phyloP scores from a whole-genome alignment of 805 yeast genomes.

The Candida stauntonica region DNA sequence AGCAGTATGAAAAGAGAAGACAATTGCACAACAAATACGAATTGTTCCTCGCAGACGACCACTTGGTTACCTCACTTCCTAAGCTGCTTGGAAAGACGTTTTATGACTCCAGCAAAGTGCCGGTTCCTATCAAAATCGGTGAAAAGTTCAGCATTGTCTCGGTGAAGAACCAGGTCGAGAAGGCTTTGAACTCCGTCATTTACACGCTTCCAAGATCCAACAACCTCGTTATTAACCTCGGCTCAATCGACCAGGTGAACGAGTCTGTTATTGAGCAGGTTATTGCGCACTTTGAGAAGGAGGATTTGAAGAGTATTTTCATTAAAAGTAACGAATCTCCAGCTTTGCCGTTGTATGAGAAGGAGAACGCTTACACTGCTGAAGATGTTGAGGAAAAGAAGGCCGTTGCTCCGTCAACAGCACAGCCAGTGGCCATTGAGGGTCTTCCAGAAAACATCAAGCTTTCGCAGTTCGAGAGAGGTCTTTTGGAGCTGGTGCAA shows the following conservation, averaged over 20 bases:
- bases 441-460: slow-evolving; percentile 38
- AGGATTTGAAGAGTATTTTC: slow-evolving; percentile 51
- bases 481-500: slow-evolving; percentile 78
- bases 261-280: slow-evolving; percentile 50
- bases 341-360: slow-evolving; percentile 74
- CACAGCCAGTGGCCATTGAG: slow-evolving; percentile 22
- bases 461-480: slow-evolving; percentile 63
- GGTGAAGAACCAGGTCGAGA: slow-evolving; percentile 53
- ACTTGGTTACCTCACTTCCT: slow-evolving; percentile 75
- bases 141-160: slow-evolving; percentile 43
- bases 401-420: background rate
- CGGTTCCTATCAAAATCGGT: slow-evolving; percentile 56
- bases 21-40: slow-evolving; percentile 65
- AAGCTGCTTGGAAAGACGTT: slow-evolving; percentile 78
- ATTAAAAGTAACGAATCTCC: slow-evolving; percentile 73
- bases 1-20: slow-evolving; percentile 85
- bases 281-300: slow-evolving; percentile 39
- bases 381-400: slow-evolving; percentile 24
- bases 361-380: slow-evolving; percentile 43
- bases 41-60: slow-evolving; percentile 80
- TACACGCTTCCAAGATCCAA: slow-evolving; percentile 72
- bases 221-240: slow-evolving; percentile 61
- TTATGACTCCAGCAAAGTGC: slow-evolving; percentile 58
- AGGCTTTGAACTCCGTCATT: slow-evolving; percentile 52
- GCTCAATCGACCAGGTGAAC: slow-evolving; percentile 42